Base-by-base conservation (phyloP, 225 moss, liverwort and hornwort genomes). In the Pleurozium schreberi region DNA sequence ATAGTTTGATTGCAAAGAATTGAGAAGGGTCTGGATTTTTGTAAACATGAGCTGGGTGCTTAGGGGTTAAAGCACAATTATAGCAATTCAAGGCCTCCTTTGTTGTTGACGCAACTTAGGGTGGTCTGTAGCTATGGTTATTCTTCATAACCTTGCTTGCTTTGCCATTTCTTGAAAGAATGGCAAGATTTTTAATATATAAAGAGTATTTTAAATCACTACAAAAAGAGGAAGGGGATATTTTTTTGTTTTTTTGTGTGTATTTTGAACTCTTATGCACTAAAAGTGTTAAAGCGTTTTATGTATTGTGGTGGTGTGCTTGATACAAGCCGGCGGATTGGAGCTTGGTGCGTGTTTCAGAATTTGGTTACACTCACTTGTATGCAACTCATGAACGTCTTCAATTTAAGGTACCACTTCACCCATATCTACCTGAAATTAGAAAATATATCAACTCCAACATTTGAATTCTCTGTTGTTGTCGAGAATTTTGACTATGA, bases 331-430 rank as follows among this genome's bases (percentile, higher is more conserved):
- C 62, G 1, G 60, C 40, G 6, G 70, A 88, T 52, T 93, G 91
- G 93, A 93, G 93, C 80, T 89, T 92, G 63, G 82, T 91, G 21
- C 89, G 84, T 59, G 75, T 93, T 89, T 82, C 88, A 59, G 34
- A 92, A 84, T 93, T 74, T 61, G 89, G 92, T 18, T 92, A 89
- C 62, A 85, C 57, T 70, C 85, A 49, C 11, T 69, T 93, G 26
- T 58, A 85, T 78, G 92, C 92, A 64, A 93, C 89, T 77, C 84
- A 91, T 75, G 71, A 83, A 11, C 16, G 36, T 64, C 89, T 91
- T 65, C 81, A 80, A 75, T 67, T 87, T 65, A 36, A 91, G 91
- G 91, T 91, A 64, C 12, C 2, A 38, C 12, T 18, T 83, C 38
- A 66, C 6, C 16, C 2, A 27, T 26, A 34, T 57, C 27, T 6